phyloP scores from a whole-genome alignment of 163 green algal genomes.

The Scenedesmus sp. region DNA sequence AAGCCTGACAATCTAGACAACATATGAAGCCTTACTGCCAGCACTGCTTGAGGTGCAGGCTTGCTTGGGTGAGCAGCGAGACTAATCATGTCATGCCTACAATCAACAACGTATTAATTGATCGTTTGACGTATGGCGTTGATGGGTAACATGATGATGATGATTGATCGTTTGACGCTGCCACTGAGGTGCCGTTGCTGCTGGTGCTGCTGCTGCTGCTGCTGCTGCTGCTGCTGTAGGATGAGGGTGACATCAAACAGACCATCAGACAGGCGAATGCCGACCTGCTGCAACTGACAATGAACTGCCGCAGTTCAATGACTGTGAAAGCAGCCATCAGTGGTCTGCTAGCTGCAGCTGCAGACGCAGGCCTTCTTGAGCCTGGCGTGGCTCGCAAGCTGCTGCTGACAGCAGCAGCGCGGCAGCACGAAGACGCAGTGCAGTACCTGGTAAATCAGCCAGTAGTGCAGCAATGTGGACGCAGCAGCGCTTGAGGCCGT shows the following conservation, averaged over 20 bases:
- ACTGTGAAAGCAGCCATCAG: background rate
- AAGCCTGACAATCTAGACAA: too few species aligned
- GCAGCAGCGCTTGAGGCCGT: background rate
- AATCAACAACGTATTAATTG: too few species aligned
- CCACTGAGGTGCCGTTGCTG: background rate
- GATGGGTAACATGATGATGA: too few species aligned
- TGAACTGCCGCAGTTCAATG: background rate
- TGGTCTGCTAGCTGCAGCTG: background rate
- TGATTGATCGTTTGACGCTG: too few species aligned
- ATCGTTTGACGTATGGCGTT: too few species aligned
- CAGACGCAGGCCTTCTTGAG: background rate
- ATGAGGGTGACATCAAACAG: too few species aligned
- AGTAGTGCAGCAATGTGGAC: background rate
- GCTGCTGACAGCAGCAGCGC: background rate
- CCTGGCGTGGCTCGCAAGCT: background rate
- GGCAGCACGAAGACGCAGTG: background rate
- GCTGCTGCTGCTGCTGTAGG: background rate
- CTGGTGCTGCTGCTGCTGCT: background rate
- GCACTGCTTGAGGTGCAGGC: too few species aligned
- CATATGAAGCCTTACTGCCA: too few species aligned
- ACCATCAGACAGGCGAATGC: background rate
- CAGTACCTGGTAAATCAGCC: background rate
- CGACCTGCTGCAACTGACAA: background rate
- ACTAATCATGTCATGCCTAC: too few species aligned
- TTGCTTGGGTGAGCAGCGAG: too few species aligned